A percentile compares a stretch with the other conserved stretches of the same genome.
phyloP scores from a whole-genome alignment of 495 filamentous ascomycete genomes.

The Hypomontagnella submonticulosa region DNA sequence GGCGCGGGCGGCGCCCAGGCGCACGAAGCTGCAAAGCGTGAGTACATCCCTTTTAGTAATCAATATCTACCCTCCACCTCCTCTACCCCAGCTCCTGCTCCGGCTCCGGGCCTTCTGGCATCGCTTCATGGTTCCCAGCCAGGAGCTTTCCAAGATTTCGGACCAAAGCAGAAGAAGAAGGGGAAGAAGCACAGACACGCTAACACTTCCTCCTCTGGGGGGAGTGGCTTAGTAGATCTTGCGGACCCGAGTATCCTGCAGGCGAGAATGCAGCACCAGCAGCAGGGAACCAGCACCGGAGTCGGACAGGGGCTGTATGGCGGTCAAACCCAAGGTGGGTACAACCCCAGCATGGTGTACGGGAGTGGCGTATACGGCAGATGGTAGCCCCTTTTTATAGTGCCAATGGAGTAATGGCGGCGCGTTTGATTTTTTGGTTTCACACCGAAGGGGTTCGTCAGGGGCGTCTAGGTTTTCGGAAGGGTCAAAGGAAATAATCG shows the following conservation, averaged over 20 bases:
- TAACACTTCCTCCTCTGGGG: slow-evolving; percentile 99
- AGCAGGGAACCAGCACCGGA: slow-evolving; percentile 73
- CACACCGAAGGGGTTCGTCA: slow-evolving; percentile 45
- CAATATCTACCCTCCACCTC: slow-evolving; percentile 79
- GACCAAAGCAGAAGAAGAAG: slow-evolving; percentile 98
- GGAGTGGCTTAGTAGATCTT: slow-evolving; percentile 98
- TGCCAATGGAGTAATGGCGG: slow-evolving; percentile 29
- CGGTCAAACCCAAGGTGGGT: slow-evolving; percentile 98
- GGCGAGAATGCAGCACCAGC: slow-evolving; percentile 91
- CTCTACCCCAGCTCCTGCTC: slow-evolving; percentile 88
- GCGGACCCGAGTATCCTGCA: slow-evolving; percentile 99
- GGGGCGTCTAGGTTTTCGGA: slow-evolving; percentile 52
- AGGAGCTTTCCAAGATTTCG: slow-evolving; percentile 84
- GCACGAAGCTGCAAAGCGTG: slow-evolving; percentile 92
- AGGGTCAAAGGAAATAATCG: slow-evolving; percentile 49
- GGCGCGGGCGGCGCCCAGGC: slow-evolving; percentile 68
- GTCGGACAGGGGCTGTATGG: slow-evolving; percentile 88
- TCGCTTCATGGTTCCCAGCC: slow-evolving; percentile 89
- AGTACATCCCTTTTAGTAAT: slow-evolving; percentile 83
- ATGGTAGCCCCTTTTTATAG: slow-evolving; percentile 67
- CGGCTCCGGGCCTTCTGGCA: slow-evolving; percentile 86
- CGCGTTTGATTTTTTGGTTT: slow-evolving; percentile 34
- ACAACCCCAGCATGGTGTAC: slow-evolving; percentile 90
- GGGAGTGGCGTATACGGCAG: slow-evolving; percentile 73
- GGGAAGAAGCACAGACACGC: slow-evolving; percentile 99